Evolutionary conservation across 139 green algal genomes (phyloP).

Genomic region (Gonium pectorale): DNA sequence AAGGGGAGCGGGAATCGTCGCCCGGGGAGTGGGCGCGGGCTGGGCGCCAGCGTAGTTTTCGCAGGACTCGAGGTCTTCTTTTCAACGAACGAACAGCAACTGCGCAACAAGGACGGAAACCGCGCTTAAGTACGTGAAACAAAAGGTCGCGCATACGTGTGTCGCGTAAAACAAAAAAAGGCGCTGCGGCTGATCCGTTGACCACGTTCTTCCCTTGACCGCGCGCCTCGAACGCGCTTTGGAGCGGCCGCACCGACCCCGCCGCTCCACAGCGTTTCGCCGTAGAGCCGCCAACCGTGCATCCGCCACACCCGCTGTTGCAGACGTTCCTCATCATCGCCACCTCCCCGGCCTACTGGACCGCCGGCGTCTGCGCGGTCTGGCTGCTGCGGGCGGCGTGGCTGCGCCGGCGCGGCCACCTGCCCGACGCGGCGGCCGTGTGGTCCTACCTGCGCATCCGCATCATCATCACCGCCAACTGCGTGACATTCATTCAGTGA

Average conservation of each 20-base stretch:
- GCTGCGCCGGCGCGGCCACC: background rate
- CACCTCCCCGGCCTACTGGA: background rate
- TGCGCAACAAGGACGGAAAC: no score
- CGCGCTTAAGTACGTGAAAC: no score
- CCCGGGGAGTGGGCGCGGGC: no score
- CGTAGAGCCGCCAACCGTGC: no score
- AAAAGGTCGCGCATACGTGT: no score
- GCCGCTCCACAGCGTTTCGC: no score
- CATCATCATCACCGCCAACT: slow-evolving; percentile 18
- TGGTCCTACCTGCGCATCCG: background rate
- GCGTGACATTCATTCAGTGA: slow-evolving; percentile 26
- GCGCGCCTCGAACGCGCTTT: background rate
- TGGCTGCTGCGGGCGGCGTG: background rate
- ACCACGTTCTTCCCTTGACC: background rate
- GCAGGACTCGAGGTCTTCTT: no score
- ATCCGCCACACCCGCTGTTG: no score
- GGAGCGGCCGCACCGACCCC: background rate
- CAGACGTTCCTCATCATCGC: slow-evolving; percentile 15
- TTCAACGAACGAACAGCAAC: no score
- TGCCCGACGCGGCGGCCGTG: background rate
- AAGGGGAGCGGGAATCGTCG: no score
- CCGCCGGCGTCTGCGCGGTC: background rate
- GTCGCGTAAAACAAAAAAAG: no score
- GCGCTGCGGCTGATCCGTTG: background rate
- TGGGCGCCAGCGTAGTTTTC: no score